These are phyloP conservation scores for Ilyonectria sp. DNA, from an alignment of 2,329 filamentous ascomycete species.

Conservation along the genomic window DNA sequence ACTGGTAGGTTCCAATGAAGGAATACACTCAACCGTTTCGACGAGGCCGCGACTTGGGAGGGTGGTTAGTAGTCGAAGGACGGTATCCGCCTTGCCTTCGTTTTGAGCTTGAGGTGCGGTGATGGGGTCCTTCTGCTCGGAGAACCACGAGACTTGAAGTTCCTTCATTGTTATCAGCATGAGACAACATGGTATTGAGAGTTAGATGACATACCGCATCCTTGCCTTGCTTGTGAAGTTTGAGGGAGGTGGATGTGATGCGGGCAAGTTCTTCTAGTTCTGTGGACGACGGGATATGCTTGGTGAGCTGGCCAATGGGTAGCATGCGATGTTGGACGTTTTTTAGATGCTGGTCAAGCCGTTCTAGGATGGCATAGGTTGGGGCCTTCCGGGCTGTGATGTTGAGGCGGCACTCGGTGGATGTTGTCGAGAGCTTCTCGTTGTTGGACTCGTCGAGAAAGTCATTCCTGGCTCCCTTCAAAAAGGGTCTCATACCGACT, in stretches of 20 bases:
- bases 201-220: conserved; percentile 40
- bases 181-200: not conserved
- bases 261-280: conserved; percentile 51
- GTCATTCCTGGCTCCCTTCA: conserved; percentile 49
- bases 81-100: conserved; percentile 61
- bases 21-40: conserved; percentile 41
- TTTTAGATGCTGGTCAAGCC: conserved; percentile 51
- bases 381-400: conserved; percentile 51
- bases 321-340: conserved; percentile 47
- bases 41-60: conserved; percentile 21
- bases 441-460: conserved; percentile 51
- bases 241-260: conserved; percentile 53
- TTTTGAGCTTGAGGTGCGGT: conserved; percentile 30
- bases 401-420: conserved; percentile 43
- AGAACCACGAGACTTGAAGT: conserved; percentile 61
- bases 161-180: conserved; percentile 43
- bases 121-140: conserved; percentile 36
- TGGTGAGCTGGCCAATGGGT: conserved; percentile 41
- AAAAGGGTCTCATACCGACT: conserved; percentile 39
- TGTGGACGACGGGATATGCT: conserved; percentile 31
- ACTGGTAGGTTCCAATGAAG: conserved; percentile 16
- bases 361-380: conserved; percentile 52
- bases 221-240: conserved; percentile 31
- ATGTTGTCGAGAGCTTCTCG: conserved; percentile 48
- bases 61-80: conserved; percentile 61